A percentile compares a stretch with the other conserved stretches of the same genome.
Conservation (phyloP, 805 yeast genomes). For the Saccharomycopsis schoenii region DNA sequence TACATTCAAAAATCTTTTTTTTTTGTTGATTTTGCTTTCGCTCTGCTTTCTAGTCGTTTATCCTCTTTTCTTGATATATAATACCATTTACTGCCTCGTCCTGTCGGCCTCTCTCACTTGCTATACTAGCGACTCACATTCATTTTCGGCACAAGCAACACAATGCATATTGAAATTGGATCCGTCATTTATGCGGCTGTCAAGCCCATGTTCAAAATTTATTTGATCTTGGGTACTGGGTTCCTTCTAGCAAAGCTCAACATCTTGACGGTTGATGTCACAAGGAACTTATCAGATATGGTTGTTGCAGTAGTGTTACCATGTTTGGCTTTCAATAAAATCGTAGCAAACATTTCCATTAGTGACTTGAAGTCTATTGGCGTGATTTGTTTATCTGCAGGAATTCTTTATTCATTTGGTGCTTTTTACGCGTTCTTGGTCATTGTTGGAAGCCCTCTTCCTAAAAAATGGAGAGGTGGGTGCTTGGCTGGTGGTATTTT, state of each 20-base stretch:
- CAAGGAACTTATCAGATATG: slow-evolving; percentile 60
- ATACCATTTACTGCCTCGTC: neutral
- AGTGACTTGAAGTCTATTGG: slow-evolving; percentile 65
- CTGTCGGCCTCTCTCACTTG: too few relatives aligned
- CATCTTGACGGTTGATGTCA: slow-evolving; percentile 54
- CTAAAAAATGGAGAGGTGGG: slow-evolving; percentile 72
- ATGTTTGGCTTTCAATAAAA: slow-evolving; percentile 62
- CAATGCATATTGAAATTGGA: slow-evolving; percentile 31
- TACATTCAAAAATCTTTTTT: too few relatives aligned
- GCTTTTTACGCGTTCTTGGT: slow-evolving; percentile 32
- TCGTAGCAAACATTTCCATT: slow-evolving; percentile 56
- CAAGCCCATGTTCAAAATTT: slow-evolving; percentile 81
- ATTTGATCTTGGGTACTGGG: slow-evolving; percentile 61
- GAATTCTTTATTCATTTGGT: slow-evolving; percentile 37
- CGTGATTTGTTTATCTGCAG: slow-evolving; percentile 41
- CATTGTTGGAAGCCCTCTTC: slow-evolving; percentile 45
- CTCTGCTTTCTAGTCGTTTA: neutral
- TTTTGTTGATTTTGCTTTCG: neutral
- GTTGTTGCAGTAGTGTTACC: slow-evolving; percentile 65
- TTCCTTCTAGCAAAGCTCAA: slow-evolving; percentile 51
- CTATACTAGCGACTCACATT: neutral
- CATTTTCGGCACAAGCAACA: neutral
- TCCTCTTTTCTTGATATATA: neutral
- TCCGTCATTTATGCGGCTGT: slow-evolving; percentile 66
- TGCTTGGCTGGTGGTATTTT: slow-evolving; percentile 59